Percentiles rank a stretch among this genome's conserved stretches.
Evolutionary conservation across 2,329 filamentous ascomycete genomes (phyloP).

Genomic region (Botrytis aclada): DNA sequence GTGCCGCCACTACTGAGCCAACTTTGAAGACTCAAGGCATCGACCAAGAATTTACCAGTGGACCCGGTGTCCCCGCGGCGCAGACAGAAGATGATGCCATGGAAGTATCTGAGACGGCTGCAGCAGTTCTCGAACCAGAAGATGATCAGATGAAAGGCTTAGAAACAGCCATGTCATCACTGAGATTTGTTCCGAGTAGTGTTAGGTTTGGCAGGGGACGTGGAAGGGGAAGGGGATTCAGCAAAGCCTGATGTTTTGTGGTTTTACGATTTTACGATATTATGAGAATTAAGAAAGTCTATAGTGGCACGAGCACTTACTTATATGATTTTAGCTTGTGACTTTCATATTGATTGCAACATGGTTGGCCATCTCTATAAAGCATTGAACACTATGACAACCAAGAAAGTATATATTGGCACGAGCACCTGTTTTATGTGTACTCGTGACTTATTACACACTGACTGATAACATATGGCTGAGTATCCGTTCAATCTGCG

Average conservation of each 20-base stretch:
- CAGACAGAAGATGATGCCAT: conserved; percentile 41
- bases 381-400: not conserved
- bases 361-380: not conserved
- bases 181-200: conserved; percentile 68
- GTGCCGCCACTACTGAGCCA: conserved; percentile 25
- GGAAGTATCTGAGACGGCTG: conserved; percentile 58
- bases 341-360: not conserved
- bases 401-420: conserved; percentile 4
- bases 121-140: conserved; percentile 15
- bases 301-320: conserved; percentile 5
- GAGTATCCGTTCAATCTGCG: not conserved
- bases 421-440: not conserved
- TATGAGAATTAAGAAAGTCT: conserved; percentile 13
- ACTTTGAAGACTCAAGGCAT: not conserved
- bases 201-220: conserved; percentile 56
- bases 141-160: conserved; percentile 55
- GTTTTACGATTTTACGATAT: conserved; percentile 1
- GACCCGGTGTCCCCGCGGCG: not conserved
- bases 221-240: conserved; percentile 35
- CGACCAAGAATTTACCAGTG: not conserved
- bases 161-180: conserved; percentile 64
- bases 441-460: not conserved
- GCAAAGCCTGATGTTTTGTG: conserved; percentile 28
- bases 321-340: not conserved
- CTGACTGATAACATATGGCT: not conserved